phyloP scores from a whole-genome alignment of 1,284 basidiomycete genomes.

The Ceratobasidium sp. region DNA sequence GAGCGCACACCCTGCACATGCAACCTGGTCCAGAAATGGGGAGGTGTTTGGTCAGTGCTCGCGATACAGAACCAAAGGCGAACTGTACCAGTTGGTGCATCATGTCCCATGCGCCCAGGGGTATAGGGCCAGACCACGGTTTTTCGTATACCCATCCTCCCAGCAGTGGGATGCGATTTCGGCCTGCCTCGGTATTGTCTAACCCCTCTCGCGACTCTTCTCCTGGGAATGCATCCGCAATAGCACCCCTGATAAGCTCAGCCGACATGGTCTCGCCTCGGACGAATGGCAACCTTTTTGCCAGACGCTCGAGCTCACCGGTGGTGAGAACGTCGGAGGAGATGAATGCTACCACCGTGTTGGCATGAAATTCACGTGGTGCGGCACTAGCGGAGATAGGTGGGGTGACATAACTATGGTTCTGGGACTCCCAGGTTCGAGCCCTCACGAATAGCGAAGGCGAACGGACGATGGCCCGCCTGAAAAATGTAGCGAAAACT shows the following conservation, averaged over 20 bases:
- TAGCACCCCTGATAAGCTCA: slow-evolving; percentile 37
- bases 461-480: slow-evolving; percentile 37
- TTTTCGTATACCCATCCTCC: slow-evolving; percentile 38
- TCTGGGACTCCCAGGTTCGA: slow-evolving; percentile 36
- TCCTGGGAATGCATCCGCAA: slow-evolving; percentile 32
- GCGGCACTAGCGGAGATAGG: background rate
- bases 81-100: slow-evolving; percentile 37
- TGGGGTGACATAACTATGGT: background rate
- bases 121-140: slow-evolving; percentile 22
- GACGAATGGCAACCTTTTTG: slow-evolving; percentile 36
- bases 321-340: slow-evolving; percentile 27
- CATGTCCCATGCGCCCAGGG: slow-evolving; percentile 30
- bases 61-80: background rate
- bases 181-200: background rate
- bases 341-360: slow-evolving; percentile 9
- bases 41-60: background rate
- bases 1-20: slow-evolving; percentile 39
- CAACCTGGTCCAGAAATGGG: slow-evolving; percentile 5
- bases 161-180: slow-evolving; percentile 20
- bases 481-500: slow-evolving; percentile 39
- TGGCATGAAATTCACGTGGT: background rate
- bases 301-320: slow-evolving; percentile 18
- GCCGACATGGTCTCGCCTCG: slow-evolving; percentile 35
- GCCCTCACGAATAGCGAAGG: slow-evolving; percentile 38
- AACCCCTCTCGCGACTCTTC: background rate